phyloP scores from a whole-genome alignment of 768 basidiomycete species.

The Mycena floridula region DNA sequence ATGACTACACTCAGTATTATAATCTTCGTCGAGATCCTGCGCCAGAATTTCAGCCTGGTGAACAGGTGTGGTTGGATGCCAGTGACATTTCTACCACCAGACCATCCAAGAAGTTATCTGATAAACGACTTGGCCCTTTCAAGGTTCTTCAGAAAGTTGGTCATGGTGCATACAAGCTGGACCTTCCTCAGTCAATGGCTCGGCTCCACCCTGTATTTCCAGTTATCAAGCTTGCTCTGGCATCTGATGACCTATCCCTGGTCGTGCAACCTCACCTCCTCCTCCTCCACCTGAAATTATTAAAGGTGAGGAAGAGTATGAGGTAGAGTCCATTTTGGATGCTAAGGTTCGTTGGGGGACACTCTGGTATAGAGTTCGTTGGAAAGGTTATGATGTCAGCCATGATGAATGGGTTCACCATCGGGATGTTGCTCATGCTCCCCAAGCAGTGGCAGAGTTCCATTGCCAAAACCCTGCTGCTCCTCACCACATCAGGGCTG shows the following conservation, averaged over 20 bases:
- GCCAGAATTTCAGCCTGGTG: neutral
- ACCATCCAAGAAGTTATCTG: constrained; percentile 7
- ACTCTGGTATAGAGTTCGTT: neutral
- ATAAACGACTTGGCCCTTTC: constrained; percentile 8
- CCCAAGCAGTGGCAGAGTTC: neutral
- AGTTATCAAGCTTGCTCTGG: constrained; percentile 7
- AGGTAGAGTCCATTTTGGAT: constrained; percentile 11
- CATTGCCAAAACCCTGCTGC: neutral
- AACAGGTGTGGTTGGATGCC: constrained; percentile 4
- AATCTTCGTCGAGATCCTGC: neutral
- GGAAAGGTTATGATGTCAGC: neutral
- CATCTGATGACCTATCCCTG: constrained; percentile 1
- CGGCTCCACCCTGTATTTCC: constrained; percentile 6
- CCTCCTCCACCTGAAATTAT: constrained; percentile 8
- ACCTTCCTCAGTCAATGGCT: constrained; percentile 3
- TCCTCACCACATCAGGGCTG: no score
- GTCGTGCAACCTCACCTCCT: constrained; percentile 1
- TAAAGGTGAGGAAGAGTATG: constrained; percentile 8
- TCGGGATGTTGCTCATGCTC: neutral
- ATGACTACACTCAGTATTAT: constrained; percentile 5
- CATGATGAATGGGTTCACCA: constrained; percentile 2
- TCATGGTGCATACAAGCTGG: constrained; percentile 3
- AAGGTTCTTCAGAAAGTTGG: constrained; percentile 9
- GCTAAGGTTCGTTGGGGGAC: constrained; percentile 5
- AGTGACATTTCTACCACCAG: constrained; percentile 2